Conservation (phyloP, 257 asterid genomes). For the Scutellaria baicalensis region DNA sequence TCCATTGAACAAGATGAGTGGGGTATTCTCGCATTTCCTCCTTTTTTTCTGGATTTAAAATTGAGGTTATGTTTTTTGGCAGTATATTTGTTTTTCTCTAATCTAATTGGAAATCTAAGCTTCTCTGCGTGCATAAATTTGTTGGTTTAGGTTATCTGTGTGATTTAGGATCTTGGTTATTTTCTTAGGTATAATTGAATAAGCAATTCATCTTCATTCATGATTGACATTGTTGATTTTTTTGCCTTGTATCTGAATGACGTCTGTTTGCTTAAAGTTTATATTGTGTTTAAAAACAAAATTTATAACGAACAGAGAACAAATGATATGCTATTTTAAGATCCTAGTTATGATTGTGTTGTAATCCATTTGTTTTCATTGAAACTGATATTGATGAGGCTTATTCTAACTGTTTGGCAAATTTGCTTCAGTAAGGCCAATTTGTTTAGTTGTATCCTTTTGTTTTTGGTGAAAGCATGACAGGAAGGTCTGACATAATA, state of each 20-base stretch:
- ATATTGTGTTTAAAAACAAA: neutral
- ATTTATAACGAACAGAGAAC: neutral
- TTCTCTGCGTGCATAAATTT: neutral
- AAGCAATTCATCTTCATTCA: neutral
- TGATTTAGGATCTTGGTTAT: neutral
- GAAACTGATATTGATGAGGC: neutral
- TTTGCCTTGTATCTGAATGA: neutral
- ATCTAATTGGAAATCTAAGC: neutral
- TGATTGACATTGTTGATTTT: neutral
- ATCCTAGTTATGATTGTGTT: neutral
- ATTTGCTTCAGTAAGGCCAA: neutral
- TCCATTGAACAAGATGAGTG: constrained; percentile 57
- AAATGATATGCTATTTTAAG: neutral
- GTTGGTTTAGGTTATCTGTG: neutral
- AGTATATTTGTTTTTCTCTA: neutral
- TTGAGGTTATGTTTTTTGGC: neutral
- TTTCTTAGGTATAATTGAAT: neutral
- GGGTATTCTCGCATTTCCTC: constrained; percentile 12
- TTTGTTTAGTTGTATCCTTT: neutral
- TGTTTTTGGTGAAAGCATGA: neutral
- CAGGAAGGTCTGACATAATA: neutral
- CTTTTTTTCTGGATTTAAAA: neutral
- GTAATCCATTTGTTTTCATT: neutral
- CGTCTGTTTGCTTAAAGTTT: neutral
- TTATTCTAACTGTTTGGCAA: neutral